These are phyloP conservation scores for Plasmodium sp. DNA, from an alignment of 169 alveolate species.

Conservation along the genomic window DNA sequence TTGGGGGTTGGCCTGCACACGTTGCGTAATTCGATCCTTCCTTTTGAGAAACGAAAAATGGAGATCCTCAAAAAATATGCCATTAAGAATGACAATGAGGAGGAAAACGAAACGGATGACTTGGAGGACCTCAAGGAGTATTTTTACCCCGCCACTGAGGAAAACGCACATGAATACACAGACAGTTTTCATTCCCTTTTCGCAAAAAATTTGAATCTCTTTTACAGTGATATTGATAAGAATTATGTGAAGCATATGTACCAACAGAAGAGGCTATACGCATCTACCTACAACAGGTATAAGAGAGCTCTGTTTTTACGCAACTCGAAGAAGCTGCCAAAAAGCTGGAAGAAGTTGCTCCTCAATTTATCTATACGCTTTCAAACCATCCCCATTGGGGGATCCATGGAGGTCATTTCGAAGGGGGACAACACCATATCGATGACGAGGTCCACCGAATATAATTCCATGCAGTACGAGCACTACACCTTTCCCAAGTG, in stretches of 20 bases:
- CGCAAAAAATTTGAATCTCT: conserved; percentile 28
- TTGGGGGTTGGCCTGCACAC: conserved; percentile 22
- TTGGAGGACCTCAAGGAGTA: conserved; percentile 57
- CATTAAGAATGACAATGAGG: background rate
- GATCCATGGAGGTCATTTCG: conserved; percentile 29
- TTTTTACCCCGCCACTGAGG: conserved; percentile 27
- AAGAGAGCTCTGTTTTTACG: conserved; percentile 40
- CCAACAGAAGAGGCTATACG: conserved; percentile 50
- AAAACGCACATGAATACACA: conserved; percentile 35
- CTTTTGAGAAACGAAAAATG: conserved; percentile 2
- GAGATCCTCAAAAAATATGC: conserved; percentile 32
- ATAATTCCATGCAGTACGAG: conserved; percentile 44
- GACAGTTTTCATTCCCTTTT: conserved; percentile 47
- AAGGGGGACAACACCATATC: conserved; percentile 38
- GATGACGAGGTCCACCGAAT: conserved; percentile 57
- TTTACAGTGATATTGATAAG: conserved; percentile 38
- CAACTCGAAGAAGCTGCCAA: conserved; percentile 54
- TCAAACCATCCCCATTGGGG: conserved; percentile 70
- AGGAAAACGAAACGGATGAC: conserved; percentile 47
- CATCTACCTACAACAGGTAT: conserved; percentile 45
- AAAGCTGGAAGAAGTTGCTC: conserved; percentile 36
- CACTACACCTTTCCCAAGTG: conserved; percentile 63
- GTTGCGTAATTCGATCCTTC: conserved; percentile 7
- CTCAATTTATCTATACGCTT: conserved; percentile 42
- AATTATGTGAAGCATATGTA: conserved; percentile 70